phyloP scores from a whole-genome alignment of 78 protist species.

The Emiliania huxleyi region DNA sequence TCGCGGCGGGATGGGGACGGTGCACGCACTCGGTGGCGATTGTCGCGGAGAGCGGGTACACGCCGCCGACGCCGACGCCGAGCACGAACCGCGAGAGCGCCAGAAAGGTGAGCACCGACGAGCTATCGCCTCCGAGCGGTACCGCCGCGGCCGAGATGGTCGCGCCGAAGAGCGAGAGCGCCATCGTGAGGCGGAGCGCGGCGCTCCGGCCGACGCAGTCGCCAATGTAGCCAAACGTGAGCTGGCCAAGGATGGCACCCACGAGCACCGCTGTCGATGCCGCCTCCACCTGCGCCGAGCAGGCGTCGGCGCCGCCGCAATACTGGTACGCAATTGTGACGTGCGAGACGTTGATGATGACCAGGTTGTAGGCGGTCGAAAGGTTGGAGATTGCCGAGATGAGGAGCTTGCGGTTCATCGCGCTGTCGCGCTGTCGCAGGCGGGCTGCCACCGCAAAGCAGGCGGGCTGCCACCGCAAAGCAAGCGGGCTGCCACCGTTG shows the following conservation, averaged over 20 bases:
- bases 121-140: not conserved
- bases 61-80: slow-evolving; percentile 82
- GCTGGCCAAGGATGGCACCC: slow-evolving; percentile 26
- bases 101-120: not conserved
- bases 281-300: not conserved
- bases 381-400: not conserved
- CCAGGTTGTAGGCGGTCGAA: not conserved
- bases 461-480: too few relatives aligned
- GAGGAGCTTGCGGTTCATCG: too few relatives aligned
- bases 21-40: slow-evolving; percentile 62
- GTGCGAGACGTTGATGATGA: not conserved
- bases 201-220: slow-evolving; percentile 16
- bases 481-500: too few relatives aligned
- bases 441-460: too few relatives aligned
- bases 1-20: too few relatives aligned
- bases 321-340: not conserved
- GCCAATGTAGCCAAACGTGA: slow-evolving; percentile 26
- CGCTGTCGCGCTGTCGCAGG: too few relatives aligned
- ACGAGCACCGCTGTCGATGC: not conserved
- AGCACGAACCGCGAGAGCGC: slow-evolving; percentile 45
- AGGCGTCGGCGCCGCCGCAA: not conserved
- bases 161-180: not conserved
- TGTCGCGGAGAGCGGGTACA: slow-evolving; percentile 78
- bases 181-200: not conserved
- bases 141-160: not conserved